Base-by-base conservation (phyloP, 31 red algal species). In the Endocladia muricata region DNA sequence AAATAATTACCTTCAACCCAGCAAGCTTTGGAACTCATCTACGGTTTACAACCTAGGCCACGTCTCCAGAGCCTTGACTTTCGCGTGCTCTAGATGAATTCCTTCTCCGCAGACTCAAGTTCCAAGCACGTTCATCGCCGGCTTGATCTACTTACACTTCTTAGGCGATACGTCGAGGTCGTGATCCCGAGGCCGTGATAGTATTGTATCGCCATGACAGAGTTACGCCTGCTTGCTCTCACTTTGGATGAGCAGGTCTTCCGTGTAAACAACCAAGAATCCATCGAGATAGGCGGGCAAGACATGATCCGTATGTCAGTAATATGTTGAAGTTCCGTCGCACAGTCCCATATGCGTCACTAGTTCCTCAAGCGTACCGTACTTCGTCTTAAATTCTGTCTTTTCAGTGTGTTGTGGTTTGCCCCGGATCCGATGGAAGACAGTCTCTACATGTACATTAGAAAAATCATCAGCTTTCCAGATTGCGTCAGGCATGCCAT, bases 31-130 rank as follows among this genome's bases (percentile, higher is more conserved):
- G 28, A 74, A 60, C 13, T 74, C 55, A 28, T 42, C 76, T 23
- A 76, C 49, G 32, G 70, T 51, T 19, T 51, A 13, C 17, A 44
- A 65, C 22, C 34, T 71, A 13, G 78, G 78, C 78, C 78, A 82
- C 19, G 32, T 36, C 13, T 21, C 25, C 9, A 82, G 29, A 0
- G 39, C 64, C 41, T 82, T 51, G 4, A 72, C 41, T 42, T 22
- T 39, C 25, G 23, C 68, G 17, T 22, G 34, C 0, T 43, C 41
- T 17, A 72, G 0, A 8, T 0, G 26, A 0, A 72, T 51, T 48
- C 68, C 68, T 29, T 72, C 31, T 42, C 35, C 51, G 23, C 68
- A 37, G 38, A 72, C 17, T 3, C 43, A 13, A 30, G 51, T 29
- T 43, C 1, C 68, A 0, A 72, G 35, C 21, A 51, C 43, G 40